Conservation (phyloP, 2,329 filamentous ascomycete genomes). For the Byssoonygena ceratinophila region DNA sequence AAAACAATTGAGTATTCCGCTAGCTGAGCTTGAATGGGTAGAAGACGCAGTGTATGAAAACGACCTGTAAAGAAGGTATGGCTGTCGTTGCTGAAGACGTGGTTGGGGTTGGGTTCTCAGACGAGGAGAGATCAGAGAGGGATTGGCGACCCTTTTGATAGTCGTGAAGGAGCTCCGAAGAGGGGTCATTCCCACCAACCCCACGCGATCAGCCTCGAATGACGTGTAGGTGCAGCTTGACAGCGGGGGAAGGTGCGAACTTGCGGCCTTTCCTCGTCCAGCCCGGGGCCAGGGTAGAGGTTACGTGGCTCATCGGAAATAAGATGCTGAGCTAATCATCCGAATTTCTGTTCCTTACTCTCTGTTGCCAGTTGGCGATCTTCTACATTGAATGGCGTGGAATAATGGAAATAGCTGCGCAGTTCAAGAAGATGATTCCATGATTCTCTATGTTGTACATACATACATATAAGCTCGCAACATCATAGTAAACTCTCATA, state of each 20-base stretch:
- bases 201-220: neutral
- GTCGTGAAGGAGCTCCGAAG: conserved; percentile 14
- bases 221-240: neutral
- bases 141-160: neutral
- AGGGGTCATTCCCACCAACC: conserved; percentile 16
- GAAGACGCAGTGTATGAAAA: conserved; percentile 5
- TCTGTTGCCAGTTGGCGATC: neutral
- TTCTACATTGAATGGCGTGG: neutral
- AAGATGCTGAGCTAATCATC: too few species aligned
- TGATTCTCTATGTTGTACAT: neutral
- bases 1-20: conserved; percentile 11
- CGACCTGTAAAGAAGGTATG: neutral
- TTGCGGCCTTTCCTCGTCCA: neutral
- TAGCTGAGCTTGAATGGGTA: neutral
- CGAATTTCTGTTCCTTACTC: neutral
- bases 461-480: neutral
- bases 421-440: too few species aligned
- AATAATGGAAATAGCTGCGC: too few species aligned
- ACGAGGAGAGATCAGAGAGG: neutral
- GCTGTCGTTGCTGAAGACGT: neutral
- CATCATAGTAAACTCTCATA: conserved; percentile 46
- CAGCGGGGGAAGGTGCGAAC: neutral
- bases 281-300: too few species aligned
- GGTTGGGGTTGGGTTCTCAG: neutral
- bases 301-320: too few species aligned